These are phyloP conservation scores for Claviceps sp. DNA, from an alignment of 2,329 filamentous ascomycete species.

Conservation along the genomic window DNA sequence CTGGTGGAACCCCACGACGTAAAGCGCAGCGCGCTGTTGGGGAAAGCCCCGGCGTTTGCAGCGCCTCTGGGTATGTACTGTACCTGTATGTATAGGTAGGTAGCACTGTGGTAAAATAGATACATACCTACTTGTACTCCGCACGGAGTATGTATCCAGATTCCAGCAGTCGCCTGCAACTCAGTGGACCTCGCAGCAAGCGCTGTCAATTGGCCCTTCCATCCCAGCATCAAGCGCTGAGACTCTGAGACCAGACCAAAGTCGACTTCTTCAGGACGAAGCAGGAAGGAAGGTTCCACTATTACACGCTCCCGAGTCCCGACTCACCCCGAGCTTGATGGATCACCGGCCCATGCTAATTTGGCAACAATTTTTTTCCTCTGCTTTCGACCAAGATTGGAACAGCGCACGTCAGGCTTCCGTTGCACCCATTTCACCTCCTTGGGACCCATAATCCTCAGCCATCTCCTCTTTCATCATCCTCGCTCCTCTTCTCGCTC, in stretches of 20 bases:
- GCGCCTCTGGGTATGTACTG: too few relatives aligned
- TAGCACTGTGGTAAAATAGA: too few relatives aligned
- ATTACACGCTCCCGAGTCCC: slow-evolving; percentile 1
- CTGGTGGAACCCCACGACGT: slow-evolving; percentile 4
- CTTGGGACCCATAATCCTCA: slow-evolving; percentile 10
- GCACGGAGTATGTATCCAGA: too few relatives aligned
- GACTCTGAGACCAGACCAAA: too few relatives aligned
- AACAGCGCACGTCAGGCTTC: neutral
- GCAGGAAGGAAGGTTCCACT: slow-evolving; percentile 2
- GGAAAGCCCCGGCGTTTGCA: neutral
- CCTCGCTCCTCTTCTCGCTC: slow-evolving; percentile 16
- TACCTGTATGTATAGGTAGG: too few relatives aligned
- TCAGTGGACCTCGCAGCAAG: too few relatives aligned
- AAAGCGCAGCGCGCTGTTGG: slow-evolving; percentile 5
- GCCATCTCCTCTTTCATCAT: slow-evolving; percentile 20
- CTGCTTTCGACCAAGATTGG: neutral
- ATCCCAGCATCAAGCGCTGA: neutral
- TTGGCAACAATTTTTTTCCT: slow-evolving; percentile 4
- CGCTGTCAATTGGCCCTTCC: too few relatives aligned
- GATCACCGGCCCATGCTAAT: slow-evolving; percentile 5
- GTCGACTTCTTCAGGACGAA: neutral
- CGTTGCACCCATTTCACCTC: neutral
- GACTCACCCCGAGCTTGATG: slow-evolving; percentile 1
- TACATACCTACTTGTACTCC: too few relatives aligned
- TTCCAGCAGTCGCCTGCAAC: too few relatives aligned